Evolutionary conservation across 177 flowering plant species (phyloP), one percentile per base, ranked within the genome.

Genomic region (Vitis hybrid): DNA sequence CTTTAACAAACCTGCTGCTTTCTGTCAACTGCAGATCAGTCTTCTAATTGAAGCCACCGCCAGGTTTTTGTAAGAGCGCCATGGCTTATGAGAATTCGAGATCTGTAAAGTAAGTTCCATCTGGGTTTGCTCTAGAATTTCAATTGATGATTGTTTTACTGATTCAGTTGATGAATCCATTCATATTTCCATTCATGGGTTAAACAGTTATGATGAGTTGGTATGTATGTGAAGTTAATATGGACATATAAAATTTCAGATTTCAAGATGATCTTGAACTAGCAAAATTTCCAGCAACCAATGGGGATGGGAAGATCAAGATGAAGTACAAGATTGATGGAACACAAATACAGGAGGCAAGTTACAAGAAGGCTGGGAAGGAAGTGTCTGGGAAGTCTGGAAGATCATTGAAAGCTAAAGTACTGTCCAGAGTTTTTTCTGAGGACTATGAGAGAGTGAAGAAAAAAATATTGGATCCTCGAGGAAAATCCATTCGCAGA

Each of bases 401-500:
- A 62, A 84, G 63, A 56, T 93, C 88, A n/a, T 79, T 89, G 69
- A 90, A 80, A 79, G 80, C 89, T 23, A 90, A 84, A 82, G 97
- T 93, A 1, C 79, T 95, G 52, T 91, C 93, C 2, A 81, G 99
- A 77, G 99, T 95, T 0, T 95, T 95, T 75, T 93, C 98, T 5
- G 99, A 95, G 73, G 99, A 93, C 60, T 92, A 89, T 61, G 95
- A 86, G 78, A 82, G 86, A 71, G 88, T 76, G 69, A 86, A 82
- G 80, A 85, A 51, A 73, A 87, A 83, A 77, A 86, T 92, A 64
- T 80, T 90, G 75, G 99, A 95, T 82, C 99, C 99, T 60, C 74
- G 98, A 56, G 98, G 98, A 26, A 83, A 74, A 26, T 17, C 69
- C 10, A 78, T 91, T 48, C 86, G 80, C 0, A 67, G 83, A 71